Evolutionary conservation across 148 eudicot genomes (phyloP).

Genomic region (Camellia sinensis): DNA sequence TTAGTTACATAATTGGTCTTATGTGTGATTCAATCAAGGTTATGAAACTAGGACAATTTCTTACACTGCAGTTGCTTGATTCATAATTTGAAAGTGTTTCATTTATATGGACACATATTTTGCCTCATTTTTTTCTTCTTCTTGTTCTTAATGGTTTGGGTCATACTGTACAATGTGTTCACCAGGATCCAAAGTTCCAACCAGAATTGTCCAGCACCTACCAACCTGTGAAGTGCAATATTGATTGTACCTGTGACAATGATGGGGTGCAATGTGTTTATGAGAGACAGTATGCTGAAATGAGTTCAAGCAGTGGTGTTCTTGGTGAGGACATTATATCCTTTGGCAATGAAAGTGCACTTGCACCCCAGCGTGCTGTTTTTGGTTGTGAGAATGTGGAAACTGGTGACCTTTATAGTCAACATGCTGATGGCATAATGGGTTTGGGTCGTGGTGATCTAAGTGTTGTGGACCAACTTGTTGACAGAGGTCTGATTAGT

Average conservation of each 20-base stretch:
- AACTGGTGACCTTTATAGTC: constrained; percentile 87
- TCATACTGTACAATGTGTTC: constrained; percentile 3
- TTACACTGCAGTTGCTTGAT: background rate
- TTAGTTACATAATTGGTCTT: background rate
- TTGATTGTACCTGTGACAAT: constrained; percentile 71
- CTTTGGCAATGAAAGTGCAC: constrained; percentile 85
- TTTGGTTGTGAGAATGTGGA: constrained; percentile 94
- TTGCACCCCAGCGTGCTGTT: constrained; percentile 72
- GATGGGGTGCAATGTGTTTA: constrained; percentile 57
- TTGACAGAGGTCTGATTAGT: constrained; percentile 67
- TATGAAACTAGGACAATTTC: background rate
- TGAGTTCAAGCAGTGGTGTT: constrained; percentile 97
- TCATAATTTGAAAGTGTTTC: background rate
- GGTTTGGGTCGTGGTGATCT: constrained; percentile 91
- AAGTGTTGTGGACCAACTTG: constrained; percentile 94
- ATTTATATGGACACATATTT: background rate
- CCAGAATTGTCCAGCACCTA: constrained; percentile 75
- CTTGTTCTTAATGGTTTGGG: background rate
- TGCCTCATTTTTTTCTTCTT: background rate
- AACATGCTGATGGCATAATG: constrained; percentile 98
- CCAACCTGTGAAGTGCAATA: constrained; percentile 73
- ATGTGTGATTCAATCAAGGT: background rate
- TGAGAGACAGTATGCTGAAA: constrained; percentile 91
- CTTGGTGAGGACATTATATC: constrained; percentile 85
- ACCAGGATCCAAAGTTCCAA: constrained; percentile 84